A percentile compares a stretch with the other conserved stretches of the same genome.
These are phyloP conservation scores for Ascochyta pisi DNA, from an alignment of 2,329 filamentous ascomycete genomes.

Conservation along the genomic window DNA sequence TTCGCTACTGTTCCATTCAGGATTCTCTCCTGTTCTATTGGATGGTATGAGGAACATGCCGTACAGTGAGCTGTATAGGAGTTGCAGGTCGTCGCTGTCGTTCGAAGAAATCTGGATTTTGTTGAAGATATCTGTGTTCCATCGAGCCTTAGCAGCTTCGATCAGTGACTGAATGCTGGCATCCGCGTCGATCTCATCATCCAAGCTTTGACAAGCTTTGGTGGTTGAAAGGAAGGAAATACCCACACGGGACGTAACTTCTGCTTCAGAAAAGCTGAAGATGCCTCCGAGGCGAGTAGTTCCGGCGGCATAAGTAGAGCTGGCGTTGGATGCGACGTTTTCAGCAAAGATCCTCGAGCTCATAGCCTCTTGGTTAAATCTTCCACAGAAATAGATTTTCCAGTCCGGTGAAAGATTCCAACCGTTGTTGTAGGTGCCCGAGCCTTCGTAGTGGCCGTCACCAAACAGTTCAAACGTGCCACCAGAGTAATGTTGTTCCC, in stretches of 20 bases:
- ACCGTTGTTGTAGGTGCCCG: slow-evolving; percentile 69
- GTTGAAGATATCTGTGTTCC: slow-evolving; percentile 68
- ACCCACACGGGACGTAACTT: slow-evolving; percentile 66
- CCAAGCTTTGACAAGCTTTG: slow-evolving; percentile 66
- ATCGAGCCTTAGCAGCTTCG: slow-evolving; percentile 58
- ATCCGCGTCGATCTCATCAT: slow-evolving; percentile 59
- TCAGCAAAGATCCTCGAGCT: slow-evolving; percentile 43
- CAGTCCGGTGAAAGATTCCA: slow-evolving; percentile 70
- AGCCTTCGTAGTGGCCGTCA: slow-evolving; percentile 65
- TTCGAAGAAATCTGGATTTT: slow-evolving; percentile 68
- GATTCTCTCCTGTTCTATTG: slow-evolving; percentile 75
- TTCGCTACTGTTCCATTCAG: slow-evolving; percentile 67
- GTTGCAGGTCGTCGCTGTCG: slow-evolving; percentile 61
- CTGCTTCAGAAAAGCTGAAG: slow-evolving; percentile 60
- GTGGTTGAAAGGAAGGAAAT: slow-evolving; percentile 71
- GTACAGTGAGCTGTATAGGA: slow-evolving; percentile 73
- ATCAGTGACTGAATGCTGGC: slow-evolving; percentile 56
- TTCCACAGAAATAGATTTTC: slow-evolving; percentile 69
- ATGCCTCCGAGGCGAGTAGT: slow-evolving; percentile 52
- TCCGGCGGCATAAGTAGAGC: slow-evolving; percentile 29
- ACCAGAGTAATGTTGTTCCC: slow-evolving; percentile 68
- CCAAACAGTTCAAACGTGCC: slow-evolving; percentile 62
- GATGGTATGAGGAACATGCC: slow-evolving; percentile 73
- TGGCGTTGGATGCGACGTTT: slow-evolving; percentile 29
- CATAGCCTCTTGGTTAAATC: slow-evolving; percentile 57